These are phyloP conservation scores for Xylaria hypoxylon DNA, from an alignment of 2,329 filamentous ascomycete species.

Conservation along the genomic window DNA sequence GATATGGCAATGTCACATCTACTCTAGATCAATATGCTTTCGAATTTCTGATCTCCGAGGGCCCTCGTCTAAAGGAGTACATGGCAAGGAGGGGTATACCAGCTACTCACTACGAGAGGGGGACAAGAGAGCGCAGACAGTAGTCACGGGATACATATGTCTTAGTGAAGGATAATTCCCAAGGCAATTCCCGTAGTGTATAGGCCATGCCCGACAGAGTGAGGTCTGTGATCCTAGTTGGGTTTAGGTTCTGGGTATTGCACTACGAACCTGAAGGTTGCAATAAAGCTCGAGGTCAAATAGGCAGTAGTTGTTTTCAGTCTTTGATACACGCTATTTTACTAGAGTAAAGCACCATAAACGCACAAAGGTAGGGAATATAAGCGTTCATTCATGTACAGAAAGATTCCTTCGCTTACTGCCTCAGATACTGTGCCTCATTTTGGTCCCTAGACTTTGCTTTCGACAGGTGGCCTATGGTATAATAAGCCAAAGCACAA, in stretches of 20 bases:
- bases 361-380: neutral
- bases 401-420: neutral
- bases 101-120: neutral
- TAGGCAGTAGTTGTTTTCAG: too few relatives aligned
- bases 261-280: neutral
- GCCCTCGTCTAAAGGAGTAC: neutral
- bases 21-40: too few relatives aligned
- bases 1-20: neutral
- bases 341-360: neutral
- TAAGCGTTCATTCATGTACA: constrained; percentile 5
- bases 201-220: neutral
- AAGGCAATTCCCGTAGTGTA: neutral
- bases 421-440: neutral
- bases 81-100: neutral
- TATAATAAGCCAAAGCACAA: constrained; percentile 16
- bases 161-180: too few relatives aligned
- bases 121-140: neutral
- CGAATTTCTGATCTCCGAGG: neutral
- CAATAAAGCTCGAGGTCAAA: neutral
- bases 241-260: neutral
- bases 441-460: constrained; percentile 33
- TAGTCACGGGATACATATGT: neutral
- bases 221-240: neutral
- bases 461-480: constrained; percentile 31
- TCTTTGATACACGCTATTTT: neutral